Conservation (phyloP, 148 eudicot species). For the Rhododendron molle region DNA sequence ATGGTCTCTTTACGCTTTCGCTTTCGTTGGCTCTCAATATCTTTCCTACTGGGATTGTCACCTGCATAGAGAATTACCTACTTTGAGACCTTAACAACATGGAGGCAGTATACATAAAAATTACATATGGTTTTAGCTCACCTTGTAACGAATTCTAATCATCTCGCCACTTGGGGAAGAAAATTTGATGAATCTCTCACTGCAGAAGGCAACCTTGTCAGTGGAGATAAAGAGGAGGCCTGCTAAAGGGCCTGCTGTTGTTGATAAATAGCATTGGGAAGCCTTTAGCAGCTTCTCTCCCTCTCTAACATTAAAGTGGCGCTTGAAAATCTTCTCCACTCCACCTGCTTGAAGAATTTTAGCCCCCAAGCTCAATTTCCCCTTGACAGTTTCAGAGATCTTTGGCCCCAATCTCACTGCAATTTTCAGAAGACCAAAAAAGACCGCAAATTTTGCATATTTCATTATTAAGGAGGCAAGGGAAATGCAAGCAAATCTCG, state of each 20-base stretch:
- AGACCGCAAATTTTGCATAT: background rate
- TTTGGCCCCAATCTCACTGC: constrained; percentile 26
- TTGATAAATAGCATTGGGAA: constrained; percentile 41
- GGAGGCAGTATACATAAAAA: background rate
- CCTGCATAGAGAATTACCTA: constrained; percentile 3
- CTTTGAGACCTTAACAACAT: background rate
- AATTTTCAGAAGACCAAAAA: background rate
- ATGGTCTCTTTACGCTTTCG: constrained; percentile 16
- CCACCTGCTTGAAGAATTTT: constrained; percentile 33
- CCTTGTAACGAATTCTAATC: constrained; percentile 43
- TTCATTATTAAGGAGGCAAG: background rate
- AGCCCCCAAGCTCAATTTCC: constrained; percentile 40
- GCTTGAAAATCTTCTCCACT: constrained; percentile 35
- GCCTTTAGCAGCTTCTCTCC: constrained; percentile 44
- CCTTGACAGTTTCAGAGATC: constrained; percentile 27
- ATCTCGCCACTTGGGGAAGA: constrained; percentile 25
- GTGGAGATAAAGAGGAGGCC: constrained; percentile 51
- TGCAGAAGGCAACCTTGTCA: constrained; percentile 45
- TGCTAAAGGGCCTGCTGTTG: constrained; percentile 50
- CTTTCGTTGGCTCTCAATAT: constrained; percentile 22
- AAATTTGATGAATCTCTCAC: constrained; percentile 37
- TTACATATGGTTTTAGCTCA: background rate
- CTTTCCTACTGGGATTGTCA: constrained; percentile 20
- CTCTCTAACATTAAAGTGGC: constrained; percentile 29
- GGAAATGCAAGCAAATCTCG: background rate